Conservation (phyloP, 768 basidiomycete species). For the Tubosaeta sp. region DNA sequence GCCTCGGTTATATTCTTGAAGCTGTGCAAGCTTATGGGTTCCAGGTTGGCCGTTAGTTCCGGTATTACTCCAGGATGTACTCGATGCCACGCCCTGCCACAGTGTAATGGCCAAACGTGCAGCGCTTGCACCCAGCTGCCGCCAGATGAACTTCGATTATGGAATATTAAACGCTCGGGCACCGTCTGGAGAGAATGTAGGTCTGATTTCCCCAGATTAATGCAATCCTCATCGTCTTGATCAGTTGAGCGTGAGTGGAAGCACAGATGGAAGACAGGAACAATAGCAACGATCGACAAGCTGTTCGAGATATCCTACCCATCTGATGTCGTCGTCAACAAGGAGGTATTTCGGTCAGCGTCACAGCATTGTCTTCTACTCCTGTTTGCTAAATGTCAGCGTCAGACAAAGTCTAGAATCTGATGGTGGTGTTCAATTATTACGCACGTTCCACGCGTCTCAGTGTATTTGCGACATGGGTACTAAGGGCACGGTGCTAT, state of each 20-base stretch:
- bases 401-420: slow-evolving; percentile 32
- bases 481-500: slow-evolving; percentile 45
- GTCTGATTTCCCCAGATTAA: slow-evolving; percentile 24
- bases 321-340: slow-evolving; percentile 29
- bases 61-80: slow-evolving; percentile 48
- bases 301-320: slow-evolving; percentile 48
- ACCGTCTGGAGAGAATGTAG: slow-evolving; percentile 50
- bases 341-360: slow-evolving; percentile 48
- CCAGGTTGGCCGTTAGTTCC: slow-evolving; percentile 49
- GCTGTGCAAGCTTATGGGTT: slow-evolving; percentile 7
- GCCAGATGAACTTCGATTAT: slow-evolving; percentile 40
- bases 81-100: slow-evolving; percentile 45
- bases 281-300: slow-evolving; percentile 45
- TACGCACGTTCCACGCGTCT: slow-evolving; percentile 59
- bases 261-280: slow-evolving; percentile 30
- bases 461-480: slow-evolving; percentile 71
- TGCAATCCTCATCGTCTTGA: slow-evolving; percentile 27
- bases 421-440: slow-evolving; percentile 37
- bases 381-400: slow-evolving; percentile 4
- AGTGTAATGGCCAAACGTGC: slow-evolving; percentile 44
- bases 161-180: slow-evolving; percentile 44
- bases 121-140: slow-evolving; percentile 46
- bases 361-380: background rate
- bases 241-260: slow-evolving; percentile 54
- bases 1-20: slow-evolving; percentile 1